Base-by-base conservation (phyloP, 2,329 filamentous ascomycete species). In the Aspergillus ochraceoroseus region DNA sequence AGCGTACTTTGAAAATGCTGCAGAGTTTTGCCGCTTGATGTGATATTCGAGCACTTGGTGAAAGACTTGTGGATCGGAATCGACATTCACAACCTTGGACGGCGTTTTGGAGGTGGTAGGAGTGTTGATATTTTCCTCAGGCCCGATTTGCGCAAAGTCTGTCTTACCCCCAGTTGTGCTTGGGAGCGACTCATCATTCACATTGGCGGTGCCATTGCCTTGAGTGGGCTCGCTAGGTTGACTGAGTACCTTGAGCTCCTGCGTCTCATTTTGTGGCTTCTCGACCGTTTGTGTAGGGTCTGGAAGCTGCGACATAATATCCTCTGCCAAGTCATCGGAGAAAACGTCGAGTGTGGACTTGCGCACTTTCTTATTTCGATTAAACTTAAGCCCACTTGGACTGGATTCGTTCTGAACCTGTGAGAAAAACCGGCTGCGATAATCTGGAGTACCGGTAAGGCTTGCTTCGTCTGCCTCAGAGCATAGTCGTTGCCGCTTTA, bases 321-420 rank as follows among this genome's bases (percentile, higher is more conserved):
- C 70, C 44, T 75, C 71, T 17, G 72, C 63, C 3, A 69, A 64
- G 47, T 75, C 72, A 50, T 77, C 74, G 1, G 73, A 76, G 51
- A 71, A 76, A 3, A 77, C 68, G 15, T 65, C 68, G 41, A 76
- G 59, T 6, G 62, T 61, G 9, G 67, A 63, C 39, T 67, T 66
- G 38, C 67, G 69, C 13, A 59, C 55, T 49, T 66, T 67, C 45
- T 67, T 71, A 12, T 43, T 66, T 28, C 59, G 57, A 25, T 46
- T 54, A 28, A 55, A 50, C 49, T 62, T 66, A 38, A 55, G 56
- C 9, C 59, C 58, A 27, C 61, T 67, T 15, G 69, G 66, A 44
- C 66, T 73, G 22, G 56, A 51, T 26, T 67, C 60, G 20, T 56
- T 44, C 3, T 40, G 33, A 14, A 48, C 50, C 11, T 56, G 37